Conservation (phyloP, 192 early-diverging fungal genomes). For the Backusella parvicylindrica region DNA sequence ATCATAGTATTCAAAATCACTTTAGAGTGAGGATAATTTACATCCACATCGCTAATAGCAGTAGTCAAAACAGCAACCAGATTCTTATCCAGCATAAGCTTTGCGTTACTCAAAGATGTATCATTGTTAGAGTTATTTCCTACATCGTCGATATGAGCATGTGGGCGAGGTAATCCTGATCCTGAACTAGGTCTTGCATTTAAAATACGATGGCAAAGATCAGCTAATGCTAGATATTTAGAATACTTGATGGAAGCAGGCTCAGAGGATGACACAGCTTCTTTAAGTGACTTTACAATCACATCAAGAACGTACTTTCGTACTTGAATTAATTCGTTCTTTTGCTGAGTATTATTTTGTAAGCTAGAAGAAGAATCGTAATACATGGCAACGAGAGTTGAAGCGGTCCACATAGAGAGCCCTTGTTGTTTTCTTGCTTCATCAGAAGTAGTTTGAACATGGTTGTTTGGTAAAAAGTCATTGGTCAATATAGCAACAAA, state of each 20-base stretch:
- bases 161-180: not conserved
- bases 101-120: constrained; percentile 55
- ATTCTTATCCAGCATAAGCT: constrained; percentile 87
- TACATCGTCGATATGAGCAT: not conserved
- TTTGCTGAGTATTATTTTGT: constrained; percentile 48
- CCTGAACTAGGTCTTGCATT: constrained; percentile 41
- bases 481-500: constrained; percentile 62
- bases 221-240: constrained; percentile 63
- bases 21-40: constrained; percentile 84
- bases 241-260: constrained; percentile 58
- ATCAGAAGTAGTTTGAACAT: constrained; percentile 37
- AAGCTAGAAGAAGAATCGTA: constrained; percentile 33
- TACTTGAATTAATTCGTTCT: constrained; percentile 55
- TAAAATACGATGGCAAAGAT: constrained; percentile 66
- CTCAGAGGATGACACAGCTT: constrained; percentile 48
- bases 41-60: constrained; percentile 80
- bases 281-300: constrained; percentile 60
- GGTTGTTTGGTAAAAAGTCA: constrained; percentile 61
- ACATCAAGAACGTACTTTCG: constrained; percentile 68
- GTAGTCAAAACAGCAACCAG: constrained; percentile 78
- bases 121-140: constrained; percentile 48
- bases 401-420: constrained; percentile 66
- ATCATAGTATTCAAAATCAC: constrained; percentile 73
- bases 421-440: constrained; percentile 54
- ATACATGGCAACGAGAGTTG: constrained; percentile 61